Evolutionary conservation across 108 stramenopile species (phyloP).

Genomic region (Pseudonitzschia multiseries): DNA sequence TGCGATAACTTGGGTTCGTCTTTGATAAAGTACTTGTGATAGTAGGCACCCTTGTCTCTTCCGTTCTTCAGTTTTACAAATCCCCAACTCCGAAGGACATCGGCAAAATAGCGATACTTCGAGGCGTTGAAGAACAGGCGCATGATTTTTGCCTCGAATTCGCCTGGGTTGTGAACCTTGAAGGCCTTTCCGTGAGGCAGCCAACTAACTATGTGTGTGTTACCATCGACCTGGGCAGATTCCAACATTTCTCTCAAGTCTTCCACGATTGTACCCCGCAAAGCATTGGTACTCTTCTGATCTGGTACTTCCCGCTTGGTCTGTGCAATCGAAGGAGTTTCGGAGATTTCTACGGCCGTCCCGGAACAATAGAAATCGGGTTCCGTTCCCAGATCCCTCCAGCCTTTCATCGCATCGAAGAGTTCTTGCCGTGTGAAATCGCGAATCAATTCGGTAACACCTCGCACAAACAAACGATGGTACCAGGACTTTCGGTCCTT

Average conservation of each 20-base stretch:
- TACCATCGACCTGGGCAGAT: slow-evolving; percentile 23
- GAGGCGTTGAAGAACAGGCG: slow-evolving; percentile 37
- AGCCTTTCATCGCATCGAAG: slow-evolving; percentile 36
- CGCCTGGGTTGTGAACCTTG: slow-evolving; percentile 40
- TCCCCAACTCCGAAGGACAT: slow-evolving; percentile 71
- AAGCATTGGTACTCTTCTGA: no score
- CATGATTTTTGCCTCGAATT: slow-evolving; percentile 55
- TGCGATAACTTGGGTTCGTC: slow-evolving; percentile 24
- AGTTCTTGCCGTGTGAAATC: slow-evolving; percentile 24
- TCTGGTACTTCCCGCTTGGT: background rate
- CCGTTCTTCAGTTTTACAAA: slow-evolving; percentile 54
- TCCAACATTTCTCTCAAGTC: slow-evolving; percentile 33
- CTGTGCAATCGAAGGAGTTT: background rate
- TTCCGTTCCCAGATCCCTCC: slow-evolving; percentile 24
- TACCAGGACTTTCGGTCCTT: slow-evolving; percentile 39
- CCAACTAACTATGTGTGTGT: slow-evolving; percentile 43
- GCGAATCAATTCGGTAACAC: slow-evolving; percentile 19
- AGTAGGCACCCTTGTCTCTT: slow-evolving; percentile 34
- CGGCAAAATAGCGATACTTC: slow-evolving; percentile 34
- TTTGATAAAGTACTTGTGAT: slow-evolving; percentile 34
- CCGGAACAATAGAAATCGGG: slow-evolving; percentile 32
- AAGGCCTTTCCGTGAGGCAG: slow-evolving; percentile 61
- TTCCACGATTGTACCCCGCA: slow-evolving; percentile 34
- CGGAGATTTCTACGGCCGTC: slow-evolving; percentile 10
- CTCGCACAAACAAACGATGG: slow-evolving; percentile 47